These are phyloP conservation scores for Austropuccinia psidii DNA, from an alignment of 1,284 basidiomycete genomes.

Conservation along the genomic window DNA sequence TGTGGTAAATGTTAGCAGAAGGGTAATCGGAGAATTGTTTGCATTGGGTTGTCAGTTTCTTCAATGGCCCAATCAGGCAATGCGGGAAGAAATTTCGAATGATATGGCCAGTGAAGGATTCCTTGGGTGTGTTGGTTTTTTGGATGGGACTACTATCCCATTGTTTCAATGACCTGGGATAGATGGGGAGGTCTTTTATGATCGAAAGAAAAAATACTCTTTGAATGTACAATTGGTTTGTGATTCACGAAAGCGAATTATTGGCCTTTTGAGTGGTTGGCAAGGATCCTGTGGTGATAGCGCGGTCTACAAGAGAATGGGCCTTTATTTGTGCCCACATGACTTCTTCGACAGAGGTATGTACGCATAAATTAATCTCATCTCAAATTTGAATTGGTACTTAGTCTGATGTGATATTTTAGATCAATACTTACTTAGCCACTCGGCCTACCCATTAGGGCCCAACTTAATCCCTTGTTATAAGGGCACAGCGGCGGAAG, in stretches of 20 bases:
- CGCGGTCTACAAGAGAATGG: neutral
- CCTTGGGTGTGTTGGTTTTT: neutral
- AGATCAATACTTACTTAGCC: neutral
- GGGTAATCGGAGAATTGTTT: neutral
- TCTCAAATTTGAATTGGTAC: no score
- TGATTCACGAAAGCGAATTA: neutral
- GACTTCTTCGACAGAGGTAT: neutral
- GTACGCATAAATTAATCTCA: no score
- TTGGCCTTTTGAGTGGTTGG: neutral
- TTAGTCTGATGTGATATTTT: neutral
- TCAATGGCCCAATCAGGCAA: neutral
- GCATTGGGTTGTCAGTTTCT: no score
- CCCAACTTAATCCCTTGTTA: neutral
- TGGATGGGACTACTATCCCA: constrained; percentile 3
- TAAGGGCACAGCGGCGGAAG: neutral
- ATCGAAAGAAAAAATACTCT: neutral
- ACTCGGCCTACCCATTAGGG: neutral
- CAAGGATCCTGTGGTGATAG: neutral
- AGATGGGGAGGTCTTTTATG: constrained; percentile 1
- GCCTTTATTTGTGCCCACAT: neutral
- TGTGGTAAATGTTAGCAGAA: neutral
- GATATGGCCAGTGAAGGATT: neutral
- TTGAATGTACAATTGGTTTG: neutral
- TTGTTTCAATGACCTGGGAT: neutral
- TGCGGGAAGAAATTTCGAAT: neutral